phyloP scores from a whole-genome alignment of 345 rosid genomes.

The Noccaea caerulescens region DNA sequence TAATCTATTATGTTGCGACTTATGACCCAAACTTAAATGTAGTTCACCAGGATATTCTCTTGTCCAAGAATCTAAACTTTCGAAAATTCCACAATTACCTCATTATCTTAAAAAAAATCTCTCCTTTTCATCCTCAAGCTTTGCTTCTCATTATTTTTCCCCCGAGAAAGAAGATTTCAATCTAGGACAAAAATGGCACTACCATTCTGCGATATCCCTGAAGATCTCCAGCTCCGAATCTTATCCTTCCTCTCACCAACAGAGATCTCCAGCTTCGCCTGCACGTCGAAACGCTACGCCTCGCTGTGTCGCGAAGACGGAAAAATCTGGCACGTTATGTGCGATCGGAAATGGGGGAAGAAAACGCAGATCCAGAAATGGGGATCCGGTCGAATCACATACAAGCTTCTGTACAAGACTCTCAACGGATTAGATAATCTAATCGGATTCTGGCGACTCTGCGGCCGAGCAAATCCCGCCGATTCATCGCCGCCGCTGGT shows the following conservation, averaged over 20 bases:
- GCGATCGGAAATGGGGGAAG: slow-evolving; percentile 79
- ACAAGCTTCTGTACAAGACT: slow-evolving; percentile 64
- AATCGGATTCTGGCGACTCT: slow-evolving; percentile 92
- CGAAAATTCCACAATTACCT: background rate
- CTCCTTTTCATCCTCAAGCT: background rate
- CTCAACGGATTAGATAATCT: slow-evolving; percentile 67
- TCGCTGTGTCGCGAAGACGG: slow-evolving; percentile 61
- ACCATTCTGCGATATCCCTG: slow-evolving; percentile 71
- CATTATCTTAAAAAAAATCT: background rate
- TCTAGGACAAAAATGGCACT: slow-evolving; percentile 16
- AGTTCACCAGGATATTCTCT: background rate
- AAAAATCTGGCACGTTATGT: slow-evolving; percentile 75
- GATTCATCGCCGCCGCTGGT: slow-evolving; percentile 59
- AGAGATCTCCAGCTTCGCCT: slow-evolving; percentile 73
- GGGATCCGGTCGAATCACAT: slow-evolving; percentile 69
- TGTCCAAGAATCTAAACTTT: background rate
- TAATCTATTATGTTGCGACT: no score
- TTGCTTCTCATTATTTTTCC: no score
- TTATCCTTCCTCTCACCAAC: slow-evolving; percentile 72
- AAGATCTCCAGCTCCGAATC: slow-evolving; percentile 80
- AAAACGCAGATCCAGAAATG: slow-evolving; percentile 72
- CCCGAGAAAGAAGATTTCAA: background rate
- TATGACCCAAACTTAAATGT: no score
- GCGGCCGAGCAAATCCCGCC: slow-evolving; percentile 53
- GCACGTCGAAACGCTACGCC: slow-evolving; percentile 74